phyloP scores from a whole-genome alignment of 1,284 basidiomycete genomes.

The Cryptococcus sp. region DNA sequence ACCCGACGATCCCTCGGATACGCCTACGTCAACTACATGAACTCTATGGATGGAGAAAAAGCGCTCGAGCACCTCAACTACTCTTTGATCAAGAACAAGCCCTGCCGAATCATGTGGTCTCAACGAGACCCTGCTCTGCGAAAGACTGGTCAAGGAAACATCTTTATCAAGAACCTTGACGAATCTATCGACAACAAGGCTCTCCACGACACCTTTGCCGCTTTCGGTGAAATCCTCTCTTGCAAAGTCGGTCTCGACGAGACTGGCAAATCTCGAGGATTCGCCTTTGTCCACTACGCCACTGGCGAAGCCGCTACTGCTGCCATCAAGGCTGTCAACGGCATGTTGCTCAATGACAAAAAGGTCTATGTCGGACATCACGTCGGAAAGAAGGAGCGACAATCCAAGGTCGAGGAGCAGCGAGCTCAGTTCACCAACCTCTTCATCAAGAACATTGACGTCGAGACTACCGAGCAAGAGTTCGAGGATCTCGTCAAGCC shows the following conservation, averaged over 20 bases:
- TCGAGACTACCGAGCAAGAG: conserved; percentile 76
- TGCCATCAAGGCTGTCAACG: conserved; percentile 98
- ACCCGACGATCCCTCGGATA: conserved; percentile 99
- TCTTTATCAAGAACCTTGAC: conserved; percentile 99
- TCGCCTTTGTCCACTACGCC: conserved; percentile 98
- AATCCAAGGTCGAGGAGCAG: conserved; percentile 97
- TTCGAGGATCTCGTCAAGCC: conserved; percentile 77
- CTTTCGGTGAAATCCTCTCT: conserved; percentile 97
- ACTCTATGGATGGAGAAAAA: conserved; percentile 94
- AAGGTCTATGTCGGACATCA: conserved; percentile 98
- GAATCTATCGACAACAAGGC: conserved; percentile 99
- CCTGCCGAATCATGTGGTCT: conserved; percentile 99
- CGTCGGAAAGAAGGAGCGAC: conserved; percentile 96
- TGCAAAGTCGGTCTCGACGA: conserved; percentile 99
- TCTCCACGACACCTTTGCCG: conserved; percentile 98
- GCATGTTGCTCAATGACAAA: conserved; percentile 99
- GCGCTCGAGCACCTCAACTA: conserved; percentile 99
- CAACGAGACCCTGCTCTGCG: conserved; percentile 98
- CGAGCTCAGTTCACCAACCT: conserved; percentile 96
- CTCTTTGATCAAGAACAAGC: conserved; percentile 95
- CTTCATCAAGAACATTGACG: conserved; percentile 95
- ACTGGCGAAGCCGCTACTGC: conserved; percentile 93
- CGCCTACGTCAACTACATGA: conserved; percentile 99
- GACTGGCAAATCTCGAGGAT: conserved; percentile 87
- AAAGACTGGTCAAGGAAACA: conserved; percentile 99